These are phyloP conservation scores for Prototheca wickerhamii DNA, from an alignment of 163 green algal genomes.

Conservation along the genomic window DNA sequence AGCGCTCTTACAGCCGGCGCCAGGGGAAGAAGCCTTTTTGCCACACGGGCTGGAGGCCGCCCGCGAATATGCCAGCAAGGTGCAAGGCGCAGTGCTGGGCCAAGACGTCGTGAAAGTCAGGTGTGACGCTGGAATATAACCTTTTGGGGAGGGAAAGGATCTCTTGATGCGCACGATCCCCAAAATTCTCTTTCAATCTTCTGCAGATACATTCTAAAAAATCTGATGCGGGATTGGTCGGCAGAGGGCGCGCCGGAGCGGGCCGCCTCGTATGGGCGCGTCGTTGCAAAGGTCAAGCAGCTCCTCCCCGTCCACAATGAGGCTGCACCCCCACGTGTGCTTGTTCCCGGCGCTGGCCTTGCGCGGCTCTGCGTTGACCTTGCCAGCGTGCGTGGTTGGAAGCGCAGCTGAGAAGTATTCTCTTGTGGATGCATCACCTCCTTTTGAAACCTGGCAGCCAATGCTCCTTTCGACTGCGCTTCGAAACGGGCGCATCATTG, in stretches of 20 bases:
- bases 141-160: background rate
- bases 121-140: conserved; percentile 1
- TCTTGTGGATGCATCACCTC: no score
- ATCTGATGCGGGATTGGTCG: conserved; percentile 80
- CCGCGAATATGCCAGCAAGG: background rate
- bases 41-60: conserved; percentile 9
- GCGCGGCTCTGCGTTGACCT: conserved; percentile 58
- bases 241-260: conserved; percentile 69
- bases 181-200: background rate
- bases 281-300: conserved; percentile 50
- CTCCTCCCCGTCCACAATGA: background rate
- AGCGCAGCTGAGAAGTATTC: background rate
- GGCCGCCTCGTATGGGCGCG: conserved; percentile 58
- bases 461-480: no score
- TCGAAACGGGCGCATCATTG: background rate
- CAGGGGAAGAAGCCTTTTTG: conserved; percentile 4
- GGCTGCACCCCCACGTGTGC: conserved; percentile 34
- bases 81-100: conserved; percentile 4
- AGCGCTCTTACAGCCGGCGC: conserved; percentile 20
- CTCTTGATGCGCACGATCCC: background rate
- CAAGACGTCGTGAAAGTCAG: conserved; percentile 33
- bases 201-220: conserved; percentile 87
- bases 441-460: no score
- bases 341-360: conserved; percentile 84
- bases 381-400: conserved; percentile 10